These are phyloP conservation scores for Hippophae gyantsensis DNA, from an alignment of 306 rosid genomes.

Conservation along the genomic window DNA sequence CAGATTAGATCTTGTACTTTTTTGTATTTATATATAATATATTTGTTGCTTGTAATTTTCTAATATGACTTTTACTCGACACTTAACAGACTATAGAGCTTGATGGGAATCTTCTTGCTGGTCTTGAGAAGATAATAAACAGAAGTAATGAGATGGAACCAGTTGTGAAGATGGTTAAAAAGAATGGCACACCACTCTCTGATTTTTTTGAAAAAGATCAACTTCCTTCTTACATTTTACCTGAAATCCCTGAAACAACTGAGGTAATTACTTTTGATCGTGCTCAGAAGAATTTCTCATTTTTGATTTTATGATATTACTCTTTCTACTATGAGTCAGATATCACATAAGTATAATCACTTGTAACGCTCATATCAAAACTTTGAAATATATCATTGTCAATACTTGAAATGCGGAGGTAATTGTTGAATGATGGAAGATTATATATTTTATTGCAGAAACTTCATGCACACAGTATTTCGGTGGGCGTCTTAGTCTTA, in stretches of 20 bases:
- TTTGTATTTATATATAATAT: too few species aligned
- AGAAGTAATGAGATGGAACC: constrained; percentile 27
- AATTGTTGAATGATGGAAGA: too few species aligned
- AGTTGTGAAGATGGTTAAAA: constrained; percentile 14
- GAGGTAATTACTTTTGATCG: constrained; percentile 17
- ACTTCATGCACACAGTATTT: too few species aligned
- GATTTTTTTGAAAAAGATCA: constrained; percentile 9
- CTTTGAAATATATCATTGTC: too few species aligned
- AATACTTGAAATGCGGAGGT: too few species aligned
- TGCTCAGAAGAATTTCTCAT: neutral
- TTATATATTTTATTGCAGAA: too few species aligned
- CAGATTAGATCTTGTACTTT: too few species aligned
- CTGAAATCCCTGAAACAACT: constrained; percentile 17
- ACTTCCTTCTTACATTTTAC: constrained; percentile 14
- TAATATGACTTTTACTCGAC: constrained; percentile 24
- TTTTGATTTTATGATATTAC: neutral
- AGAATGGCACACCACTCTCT: constrained; percentile 6
- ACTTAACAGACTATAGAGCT: constrained; percentile 51
- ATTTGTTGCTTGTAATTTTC: too few species aligned
- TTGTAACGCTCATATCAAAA: too few species aligned
- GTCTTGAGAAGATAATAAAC: constrained; percentile 44
- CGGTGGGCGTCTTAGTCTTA: too few species aligned
- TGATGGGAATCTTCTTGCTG: constrained; percentile 45
- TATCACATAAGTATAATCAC: too few species aligned
- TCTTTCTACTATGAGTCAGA: neutral